Conservation (phyloP, 2,329 filamentous ascomycete species). For the Colletotrichum tropicicola region DNA sequence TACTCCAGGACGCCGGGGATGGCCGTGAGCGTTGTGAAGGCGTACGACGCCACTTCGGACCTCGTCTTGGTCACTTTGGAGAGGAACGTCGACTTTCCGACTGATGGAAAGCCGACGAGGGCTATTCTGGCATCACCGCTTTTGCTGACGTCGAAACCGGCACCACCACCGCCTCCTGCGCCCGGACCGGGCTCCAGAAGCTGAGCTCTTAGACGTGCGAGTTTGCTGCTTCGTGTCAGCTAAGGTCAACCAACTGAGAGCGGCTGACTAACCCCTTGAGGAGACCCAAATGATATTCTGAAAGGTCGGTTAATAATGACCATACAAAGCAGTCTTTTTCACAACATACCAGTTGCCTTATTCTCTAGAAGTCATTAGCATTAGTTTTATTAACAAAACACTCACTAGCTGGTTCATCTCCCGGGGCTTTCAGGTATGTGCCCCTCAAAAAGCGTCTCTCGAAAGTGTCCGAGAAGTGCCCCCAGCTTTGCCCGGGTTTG, state of each 20-base stretch:
- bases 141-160: constrained; percentile 95
- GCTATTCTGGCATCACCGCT: constrained; percentile 96
- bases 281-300: constrained; percentile 97
- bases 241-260: neutral
- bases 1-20: constrained; percentile 98
- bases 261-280: constrained; percentile 81
- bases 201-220: constrained; percentile 92
- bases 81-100: constrained; percentile 98
- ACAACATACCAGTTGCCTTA: constrained; percentile 89
- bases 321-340: neutral
- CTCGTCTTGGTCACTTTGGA: constrained; percentile 99
- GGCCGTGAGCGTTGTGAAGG: constrained; percentile 96
- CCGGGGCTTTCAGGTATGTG: too few relatives aligned
- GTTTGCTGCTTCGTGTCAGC: constrained; percentile 71
- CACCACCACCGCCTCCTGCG: constrained; percentile 78
- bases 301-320: constrained; percentile 10
- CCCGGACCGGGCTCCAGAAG: constrained; percentile 89
- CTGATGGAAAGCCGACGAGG: constrained; percentile 97
- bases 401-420: neutral
- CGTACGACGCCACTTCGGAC: constrained; percentile 94
- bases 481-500: too few relatives aligned
- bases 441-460: neutral
- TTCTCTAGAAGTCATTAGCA: constrained; percentile 74
- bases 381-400: neutral
- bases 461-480: neutral